These are phyloP conservation scores for Microsporum ferrugineum DNA, from an alignment of 2,329 filamentous ascomycete species.

Conservation along the genomic window DNA sequence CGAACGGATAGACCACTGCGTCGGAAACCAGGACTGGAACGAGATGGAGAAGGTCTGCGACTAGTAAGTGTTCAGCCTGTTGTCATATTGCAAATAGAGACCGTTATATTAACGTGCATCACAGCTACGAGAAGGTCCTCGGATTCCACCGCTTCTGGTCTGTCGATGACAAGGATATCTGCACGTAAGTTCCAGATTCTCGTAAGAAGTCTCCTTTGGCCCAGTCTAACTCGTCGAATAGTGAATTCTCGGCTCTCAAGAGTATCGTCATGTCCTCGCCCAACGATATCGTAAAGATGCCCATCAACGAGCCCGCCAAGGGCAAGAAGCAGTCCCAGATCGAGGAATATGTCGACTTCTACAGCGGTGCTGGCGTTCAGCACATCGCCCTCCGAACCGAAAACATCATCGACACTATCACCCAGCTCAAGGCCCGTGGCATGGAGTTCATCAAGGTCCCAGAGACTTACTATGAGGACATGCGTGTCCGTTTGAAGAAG, in stretches of 20 bases:
- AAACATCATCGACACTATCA: conserved; percentile 67
- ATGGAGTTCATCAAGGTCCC: conserved; percentile 91
- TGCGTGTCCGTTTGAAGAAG: conserved; percentile 60
- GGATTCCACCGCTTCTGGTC: conserved; percentile 97
- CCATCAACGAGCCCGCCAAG: conserved; percentile 87
- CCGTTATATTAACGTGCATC: neutral
- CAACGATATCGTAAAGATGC: conserved; percentile 88
- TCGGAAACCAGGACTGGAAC: conserved; percentile 93
- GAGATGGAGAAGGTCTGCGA: conserved; percentile 60
- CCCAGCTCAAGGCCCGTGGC: conserved; percentile 68
- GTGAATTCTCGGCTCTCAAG: conserved; percentile 75
- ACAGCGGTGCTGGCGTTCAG: conserved; percentile 79
- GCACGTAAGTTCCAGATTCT: conserved; percentile 39
- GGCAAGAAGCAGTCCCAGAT: conserved; percentile 91
- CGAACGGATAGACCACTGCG: conserved; percentile 82
- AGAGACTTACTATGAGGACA: conserved; percentile 68
- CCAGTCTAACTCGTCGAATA: conserved; percentile 1
- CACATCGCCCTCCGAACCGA: conserved; percentile 78
- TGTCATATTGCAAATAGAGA: neutral
- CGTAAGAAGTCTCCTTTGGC: neutral
- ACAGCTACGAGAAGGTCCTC: conserved; percentile 72
- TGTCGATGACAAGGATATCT: conserved; percentile 86
- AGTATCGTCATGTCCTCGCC: conserved; percentile 82
- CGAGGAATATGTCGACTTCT: conserved; percentile 85
- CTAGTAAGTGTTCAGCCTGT: conserved; percentile 35